Base-by-base conservation (phyloP, 1,284 basidiomycete genomes). In the Boletus semigastroideus region DNA sequence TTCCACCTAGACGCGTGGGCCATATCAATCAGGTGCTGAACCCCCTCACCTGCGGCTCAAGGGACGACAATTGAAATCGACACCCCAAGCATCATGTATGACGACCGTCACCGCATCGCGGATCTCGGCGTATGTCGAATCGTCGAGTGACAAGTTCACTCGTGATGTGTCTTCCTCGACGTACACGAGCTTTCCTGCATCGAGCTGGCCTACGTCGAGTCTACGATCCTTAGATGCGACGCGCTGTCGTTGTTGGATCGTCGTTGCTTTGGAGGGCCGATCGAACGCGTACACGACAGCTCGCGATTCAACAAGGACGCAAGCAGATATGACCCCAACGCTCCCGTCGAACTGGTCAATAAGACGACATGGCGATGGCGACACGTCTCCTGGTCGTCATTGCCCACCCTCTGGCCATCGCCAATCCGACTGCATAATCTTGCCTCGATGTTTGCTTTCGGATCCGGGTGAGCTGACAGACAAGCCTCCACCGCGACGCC, bases 211-310 rank as follows among this genome's bases (percentile, higher is more conserved):
- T 2, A 50, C 42, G 33, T 74, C 66, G 8, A 74, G 50, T 6
- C 68, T 66, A 3, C 65, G 59, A 11, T 69, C 67, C 22, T 57
- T 50, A 42, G 74, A 72, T 0, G 56, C 59, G 1, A 47, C 48
- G 5, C 46, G 40, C 27, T 74, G 72, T 17, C 71, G 47, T 3
- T 55, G 43, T 8, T 62, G 28, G 11, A 64, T 48, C 17, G 30
- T 51, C 12, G 50, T 31, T 5, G 46, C 47, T 34, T 45, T 54
- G 20, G 56, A 59, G 4, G 61, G 61, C 11, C 70, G 55, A 42
- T 71, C 69, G 46, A 72, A 59, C 0, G 68, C 68, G 52, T 72
- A 73, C 6, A 73, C 59, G 13, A 46, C 22, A 0, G 19, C 4
- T 58, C 42, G 12, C 42, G 50, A 6, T 17, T 38, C 19, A 70